Percentiles rank a stretch among this genome's conserved stretches.
Evolutionary conservation across 2,329 filamentous ascomycete species (phyloP).

Genomic region (Aspergillus viridinutans): DNA sequence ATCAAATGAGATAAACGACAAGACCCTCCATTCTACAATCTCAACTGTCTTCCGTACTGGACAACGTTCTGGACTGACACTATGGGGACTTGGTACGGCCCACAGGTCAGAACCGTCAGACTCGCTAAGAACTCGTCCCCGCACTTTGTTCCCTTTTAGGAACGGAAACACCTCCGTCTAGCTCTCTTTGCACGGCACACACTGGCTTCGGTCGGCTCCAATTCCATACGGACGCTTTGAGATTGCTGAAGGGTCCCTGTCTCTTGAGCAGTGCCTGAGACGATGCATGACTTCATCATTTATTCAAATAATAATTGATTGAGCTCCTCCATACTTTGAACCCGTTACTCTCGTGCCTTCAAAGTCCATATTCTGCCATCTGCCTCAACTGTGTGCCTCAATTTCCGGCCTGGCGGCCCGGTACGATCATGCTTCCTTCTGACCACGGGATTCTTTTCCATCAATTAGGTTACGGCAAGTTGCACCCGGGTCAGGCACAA

Average conservation of each 20-base stretch:
- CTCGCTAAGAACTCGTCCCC: background rate
- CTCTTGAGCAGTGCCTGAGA: background rate
- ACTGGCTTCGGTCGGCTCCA: background rate
- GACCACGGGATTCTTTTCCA: background rate
- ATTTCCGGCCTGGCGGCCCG: background rate
- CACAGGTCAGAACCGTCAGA: too few relatives aligned
- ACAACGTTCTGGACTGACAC: background rate
- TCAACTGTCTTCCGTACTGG: background rate
- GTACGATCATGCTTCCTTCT: background rate
- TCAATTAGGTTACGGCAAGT: background rate
- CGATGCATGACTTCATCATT: background rate
- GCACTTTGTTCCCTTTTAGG: constrained; percentile 3
- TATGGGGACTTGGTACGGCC: too few relatives aligned
- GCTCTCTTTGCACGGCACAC: constrained; percentile 2
- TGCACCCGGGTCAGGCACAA: background rate
- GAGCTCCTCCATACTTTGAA: background rate
- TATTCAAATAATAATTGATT: background rate
- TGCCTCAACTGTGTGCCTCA: background rate
- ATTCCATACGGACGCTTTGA: background rate
- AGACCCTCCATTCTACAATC: background rate
- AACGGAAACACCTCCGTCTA: constrained; percentile 13
- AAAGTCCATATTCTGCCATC: background rate
- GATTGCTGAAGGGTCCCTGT: background rate
- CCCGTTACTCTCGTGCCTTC: background rate
- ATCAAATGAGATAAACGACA: too few relatives aligned